Percentiles rank a stretch among this genome's conserved stretches.
These are phyloP conservation scores for Fagopyrum esculentum DNA, from an alignment of 148 eudicot species.

Conservation along the genomic window DNA sequence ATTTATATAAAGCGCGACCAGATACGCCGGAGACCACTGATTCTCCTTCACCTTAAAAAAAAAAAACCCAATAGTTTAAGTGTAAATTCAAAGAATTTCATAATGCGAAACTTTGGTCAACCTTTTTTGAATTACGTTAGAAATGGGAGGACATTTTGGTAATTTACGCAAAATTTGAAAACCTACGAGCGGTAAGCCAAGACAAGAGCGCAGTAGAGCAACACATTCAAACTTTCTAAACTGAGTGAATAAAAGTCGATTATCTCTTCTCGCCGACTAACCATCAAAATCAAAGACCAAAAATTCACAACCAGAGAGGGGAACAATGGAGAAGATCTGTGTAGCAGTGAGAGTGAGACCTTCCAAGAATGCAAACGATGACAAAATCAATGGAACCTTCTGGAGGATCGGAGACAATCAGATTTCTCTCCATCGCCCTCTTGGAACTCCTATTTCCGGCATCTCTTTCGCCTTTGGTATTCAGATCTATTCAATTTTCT, in stretches of 20 bases:
- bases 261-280: neutral
- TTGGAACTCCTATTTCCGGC: slow-evolving; percentile 66
- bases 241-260: neutral
- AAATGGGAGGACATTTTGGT: neutral
- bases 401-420: slow-evolving; percentile 74
- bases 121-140: neutral
- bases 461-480: slow-evolving; percentile 70
- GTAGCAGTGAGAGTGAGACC: slow-evolving; percentile 94
- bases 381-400: slow-evolving; percentile 30
- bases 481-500: neutral
- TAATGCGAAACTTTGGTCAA: too few relatives aligned
- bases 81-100: too few relatives aligned
- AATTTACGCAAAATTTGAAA: neutral
- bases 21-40: too few relatives aligned
- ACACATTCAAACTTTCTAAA: neutral
- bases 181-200: slow-evolving; percentile 5
- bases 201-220: neutral
- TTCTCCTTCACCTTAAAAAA: too few relatives aligned
- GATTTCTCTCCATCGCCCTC: slow-evolving; percentile 69
- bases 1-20: too few relatives aligned
- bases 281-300: neutral
- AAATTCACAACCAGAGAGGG: slow-evolving; percentile 10
- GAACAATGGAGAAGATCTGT: slow-evolving; percentile 85
- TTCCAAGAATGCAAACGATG: slow-evolving; percentile 22
- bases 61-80: too few relatives aligned